Evolutionary conservation across 108 stramenopile genomes (phyloP), one percentile per base, ranked within the genome.

Genomic region (Schizochytrium sp.): DNA sequence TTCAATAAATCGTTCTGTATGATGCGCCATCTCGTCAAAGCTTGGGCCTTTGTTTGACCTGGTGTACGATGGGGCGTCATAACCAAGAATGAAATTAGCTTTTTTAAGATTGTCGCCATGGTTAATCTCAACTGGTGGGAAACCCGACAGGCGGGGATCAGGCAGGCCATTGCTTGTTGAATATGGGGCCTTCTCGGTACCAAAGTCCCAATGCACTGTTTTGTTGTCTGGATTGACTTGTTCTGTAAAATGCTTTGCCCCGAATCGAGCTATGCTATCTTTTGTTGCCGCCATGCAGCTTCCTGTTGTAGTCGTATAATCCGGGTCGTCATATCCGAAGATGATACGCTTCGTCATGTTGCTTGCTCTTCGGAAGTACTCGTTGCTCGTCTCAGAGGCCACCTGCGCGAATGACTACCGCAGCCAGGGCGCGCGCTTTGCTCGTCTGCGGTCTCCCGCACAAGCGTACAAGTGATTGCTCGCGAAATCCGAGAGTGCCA

Each of bases 221-320:
- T 83, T 83, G 76, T 83, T 83, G 76, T 83, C 76, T 28, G 47
- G 47, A 28, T 83, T 83, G 10, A 83, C 76, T 10, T 55, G 49
- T 2, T 83, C 76, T 38, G 47, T 49, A 42, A 83, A 83, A 28
- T 83, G 76, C 5, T 55, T 53, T n/a, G 3, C 15, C 50, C 76
- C 76, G 76, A 38, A 40, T 55, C 15, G 50, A 10, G 38, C n/a
- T 10, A 83, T 40, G 50, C 53, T 49, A 53, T 83, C 76, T 42
- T 49, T 83, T 12, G 76, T 83, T 53, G 76, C 76, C 13, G 49
- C 76, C 47, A 55, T 55, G 50, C 53, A 55, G 50, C 47, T 83
- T 0, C 53, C 53, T 38, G 76, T 83, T 13, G 76, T 83, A 47
- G 76, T 83, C 3, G 76, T 40, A 47, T 53, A 83, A 53, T 83